phyloP scores from a whole-genome alignment of 1,139 yeast genomes.

The Geotrichum klebahnii region DNA sequence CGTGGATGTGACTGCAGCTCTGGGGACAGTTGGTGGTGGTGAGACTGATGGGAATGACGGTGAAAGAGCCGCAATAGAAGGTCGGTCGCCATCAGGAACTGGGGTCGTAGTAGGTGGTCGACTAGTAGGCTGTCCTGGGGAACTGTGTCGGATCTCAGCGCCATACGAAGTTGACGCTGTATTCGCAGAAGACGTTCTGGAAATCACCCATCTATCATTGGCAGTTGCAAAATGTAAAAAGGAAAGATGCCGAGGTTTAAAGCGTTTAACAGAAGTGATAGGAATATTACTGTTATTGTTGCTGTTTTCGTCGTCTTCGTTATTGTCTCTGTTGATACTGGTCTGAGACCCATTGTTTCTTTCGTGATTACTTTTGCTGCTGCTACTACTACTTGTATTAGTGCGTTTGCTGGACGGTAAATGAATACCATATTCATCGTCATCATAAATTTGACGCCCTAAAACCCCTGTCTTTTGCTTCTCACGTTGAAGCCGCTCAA shows the following conservation, averaged over 20 bases:
- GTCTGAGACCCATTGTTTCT: not conserved
- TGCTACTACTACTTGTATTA: not conserved
- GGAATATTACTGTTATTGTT: too few relatives aligned
- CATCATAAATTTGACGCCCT: constrained; percentile 76
- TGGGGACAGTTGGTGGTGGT: too few relatives aligned
- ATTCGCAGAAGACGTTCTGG: constrained; percentile 12
- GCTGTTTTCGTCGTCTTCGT: too few relatives aligned
- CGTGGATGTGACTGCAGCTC: too few relatives aligned
- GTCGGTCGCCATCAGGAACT: too few relatives aligned
- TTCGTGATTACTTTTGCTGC: not conserved
- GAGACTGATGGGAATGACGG: too few relatives aligned
- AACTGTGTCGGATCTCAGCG: too few relatives aligned
- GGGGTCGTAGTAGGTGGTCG: constrained; percentile 5
- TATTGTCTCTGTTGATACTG: not conserved
- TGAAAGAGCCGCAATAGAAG: too few relatives aligned
- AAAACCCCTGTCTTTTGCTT: constrained; percentile 73
- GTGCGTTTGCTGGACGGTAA: too few relatives aligned
- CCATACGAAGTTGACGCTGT: constrained; percentile 19
- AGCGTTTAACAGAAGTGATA: not conserved
- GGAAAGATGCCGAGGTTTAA: constrained; percentile 11
- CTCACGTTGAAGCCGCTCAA: constrained; percentile 56
- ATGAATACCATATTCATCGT: too few relatives aligned
- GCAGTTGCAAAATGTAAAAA: constrained; percentile 6
- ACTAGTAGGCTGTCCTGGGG: too few relatives aligned
- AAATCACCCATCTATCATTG: constrained; percentile 14